Evolutionary conservation across 345 rosid species (phyloP), one percentile per base, ranked within the genome.

Genomic region (Cardamine occulta): DNA sequence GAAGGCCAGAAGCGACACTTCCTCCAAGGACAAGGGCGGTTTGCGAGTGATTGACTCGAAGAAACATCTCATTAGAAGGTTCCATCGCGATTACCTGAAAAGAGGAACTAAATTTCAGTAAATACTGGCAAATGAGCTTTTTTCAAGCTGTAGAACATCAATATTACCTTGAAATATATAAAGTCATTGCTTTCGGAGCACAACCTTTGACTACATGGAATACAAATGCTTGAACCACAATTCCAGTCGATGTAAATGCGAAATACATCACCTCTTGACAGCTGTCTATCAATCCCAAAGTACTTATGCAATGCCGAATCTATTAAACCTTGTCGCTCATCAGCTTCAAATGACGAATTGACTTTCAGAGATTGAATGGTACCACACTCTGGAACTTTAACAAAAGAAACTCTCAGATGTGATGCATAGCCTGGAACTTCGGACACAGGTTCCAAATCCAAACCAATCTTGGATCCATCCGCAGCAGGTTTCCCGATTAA

Each of bases 1-100:
- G 99, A 68, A 92, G 66, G 70, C 88, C 86, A 45, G 96, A 90
- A 66, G 97, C 81, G 56, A 84, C 87, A 68, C 83, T 86, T 74
- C 96, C 93, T 53, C 97, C 99, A 63, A 95, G 97, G 56, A 95
- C 97, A 74, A 95, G 96, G 64, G 99, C 97, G 29, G 97, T 95
- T 83, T 80, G 87, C 69, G 87, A 82, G 67, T 67, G 65, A 74
- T 88, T 90, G 74, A 90, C 91, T 72, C 90, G 87, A 78, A 92
- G 93, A 83, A 88, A 76, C 17, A 80, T 71, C 82, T 92, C 90
- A 66, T 87, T 87, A 53, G 91, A 86, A 68, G 99, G 99, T 83
- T 95, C 97, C 96, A 90, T 79, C 7, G 97, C 88, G 42, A 90
- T 85, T 48, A 92, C 99, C 97, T 93, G 85, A 68, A 49, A 67